Evolutionary conservation across 1,139 yeast genomes (phyloP).

Genomic region (Yamadazyma mexicana): DNA sequence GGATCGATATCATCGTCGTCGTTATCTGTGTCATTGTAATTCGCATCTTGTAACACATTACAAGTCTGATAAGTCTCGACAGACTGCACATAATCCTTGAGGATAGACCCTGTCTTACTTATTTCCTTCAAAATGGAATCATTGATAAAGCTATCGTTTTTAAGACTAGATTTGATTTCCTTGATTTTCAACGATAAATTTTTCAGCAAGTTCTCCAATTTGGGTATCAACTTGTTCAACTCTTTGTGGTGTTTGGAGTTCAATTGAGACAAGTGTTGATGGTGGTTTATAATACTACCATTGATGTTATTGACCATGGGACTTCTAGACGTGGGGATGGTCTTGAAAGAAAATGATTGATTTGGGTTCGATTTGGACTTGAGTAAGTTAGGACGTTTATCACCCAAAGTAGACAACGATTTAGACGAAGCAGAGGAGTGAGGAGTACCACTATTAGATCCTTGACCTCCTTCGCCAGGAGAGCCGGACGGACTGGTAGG

Average conservation of each 20-base stretch:
- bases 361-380: constrained; percentile 31
- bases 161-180: constrained; percentile 42
- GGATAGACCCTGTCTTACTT: constrained; percentile 38
- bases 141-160: constrained; percentile 46
- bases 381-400: constrained; percentile 29
- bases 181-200: constrained; percentile 42
- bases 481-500: constrained; percentile 6
- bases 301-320: constrained; percentile 32
- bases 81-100: constrained; percentile 32
- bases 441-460: neutral
- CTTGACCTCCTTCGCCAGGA: constrained; percentile 5
- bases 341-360: constrained; percentile 7
- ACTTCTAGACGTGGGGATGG: constrained; percentile 3
- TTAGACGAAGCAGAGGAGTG: neutral
- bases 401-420: neutral
- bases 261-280: constrained; percentile 28
- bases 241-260: constrained; percentile 36
- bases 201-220: constrained; percentile 37
- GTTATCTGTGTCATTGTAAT: constrained; percentile 18
- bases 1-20: constrained; percentile 29
- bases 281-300: constrained; percentile 38
- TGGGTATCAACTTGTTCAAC: constrained; percentile 36
- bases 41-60: constrained; percentile 21
- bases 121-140: constrained; percentile 38
- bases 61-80: constrained; percentile 34